phyloP scores from a whole-genome alignment of 345 rosid species.

The Ailanthus altissimus region DNA sequence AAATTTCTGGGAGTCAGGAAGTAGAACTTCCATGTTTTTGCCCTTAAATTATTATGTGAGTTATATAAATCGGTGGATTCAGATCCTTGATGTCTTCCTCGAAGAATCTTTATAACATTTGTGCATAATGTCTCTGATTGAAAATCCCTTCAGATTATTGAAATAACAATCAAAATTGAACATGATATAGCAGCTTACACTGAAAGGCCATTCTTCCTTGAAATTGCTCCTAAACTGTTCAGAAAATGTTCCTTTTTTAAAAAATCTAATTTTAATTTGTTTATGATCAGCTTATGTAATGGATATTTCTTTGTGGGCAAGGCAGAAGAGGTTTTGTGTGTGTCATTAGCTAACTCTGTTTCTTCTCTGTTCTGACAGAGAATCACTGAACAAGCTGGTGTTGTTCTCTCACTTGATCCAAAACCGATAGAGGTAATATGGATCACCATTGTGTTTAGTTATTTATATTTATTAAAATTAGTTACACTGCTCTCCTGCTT shows the following conservation, averaged over 20 bases:
- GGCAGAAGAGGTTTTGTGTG: not conserved
- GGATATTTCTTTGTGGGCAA: not conserved
- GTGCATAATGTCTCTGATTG: not conserved
- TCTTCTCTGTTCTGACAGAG: slow-evolving; percentile 51
- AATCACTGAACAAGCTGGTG: slow-evolving; percentile 97
- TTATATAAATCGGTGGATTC: not conserved
- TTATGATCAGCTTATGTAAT: not conserved
- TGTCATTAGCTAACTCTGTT: slow-evolving; percentile 4
- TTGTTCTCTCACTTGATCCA: slow-evolving; percentile 88
- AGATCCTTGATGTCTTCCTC: not conserved
- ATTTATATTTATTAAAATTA: not conserved
- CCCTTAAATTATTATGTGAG: not conserved
- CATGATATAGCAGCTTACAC: not conserved
- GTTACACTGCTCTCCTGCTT: slow-evolving; percentile 12
- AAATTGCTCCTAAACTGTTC: not conserved
- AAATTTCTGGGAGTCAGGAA: not conserved
- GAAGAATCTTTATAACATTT: not conserved
- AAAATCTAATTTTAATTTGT: not conserved
- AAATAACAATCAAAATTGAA: not conserved
- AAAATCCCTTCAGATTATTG: not conserved
- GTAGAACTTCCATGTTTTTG: not conserved
- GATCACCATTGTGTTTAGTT: not conserved
- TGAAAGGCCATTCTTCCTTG: not conserved
- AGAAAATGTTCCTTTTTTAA: not conserved
- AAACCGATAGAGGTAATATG: slow-evolving; percentile 79